Evolutionary conservation across 148 eudicot genomes (phyloP), one percentile per base, ranked within the genome.

Genomic region (Rhododendron mucronatum): DNA sequence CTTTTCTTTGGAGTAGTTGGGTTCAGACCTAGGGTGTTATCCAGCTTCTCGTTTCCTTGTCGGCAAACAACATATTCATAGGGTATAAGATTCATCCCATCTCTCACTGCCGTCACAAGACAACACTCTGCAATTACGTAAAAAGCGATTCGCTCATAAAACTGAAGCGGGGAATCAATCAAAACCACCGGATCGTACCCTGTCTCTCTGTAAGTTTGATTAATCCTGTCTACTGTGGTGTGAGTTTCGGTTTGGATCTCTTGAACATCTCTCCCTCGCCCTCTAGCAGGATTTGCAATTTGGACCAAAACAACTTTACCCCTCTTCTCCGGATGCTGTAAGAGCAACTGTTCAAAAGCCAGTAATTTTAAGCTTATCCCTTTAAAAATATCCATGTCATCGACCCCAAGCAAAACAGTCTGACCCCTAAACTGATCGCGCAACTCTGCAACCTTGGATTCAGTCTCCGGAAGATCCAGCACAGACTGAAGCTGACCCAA

Each of bases 381-480:
- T 86, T 95, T 95, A 65, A 95, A 95, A 39, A 95, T 95, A 79
- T 95, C 98, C 98, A 95, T 95, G 87, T 95, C 98, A 85, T 95
- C 98, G 23, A 95, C 98, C 81, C 98, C 98, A 67, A 95, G 96
- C 92, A 95, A 92, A 75, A 95, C 95, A 28, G 89, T 94, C 84
- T 91, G 93, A 84, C 90, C 92, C 61, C 84, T 87, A 77, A 93
- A 94, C 74, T 86, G 90, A 83, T 91, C 89, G 41, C 93, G 89
- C 51, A 95, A 63, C 74, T 94, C 94, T 8, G 91, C 90, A 28
- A 94, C 95, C 90, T 85, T 88, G 23, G 84, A 63, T 87, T 90
- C 92, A 3, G 98, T 94, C 89, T 94, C 93, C 0, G 94, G 91
- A 84, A 95, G 93, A 73, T 95, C 90, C 88, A 95, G 91, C 80